Evolutionary conservation across 2,329 filamentous ascomycete genomes (phyloP).

Genomic region (Nothomitra cinnamomea): DNA sequence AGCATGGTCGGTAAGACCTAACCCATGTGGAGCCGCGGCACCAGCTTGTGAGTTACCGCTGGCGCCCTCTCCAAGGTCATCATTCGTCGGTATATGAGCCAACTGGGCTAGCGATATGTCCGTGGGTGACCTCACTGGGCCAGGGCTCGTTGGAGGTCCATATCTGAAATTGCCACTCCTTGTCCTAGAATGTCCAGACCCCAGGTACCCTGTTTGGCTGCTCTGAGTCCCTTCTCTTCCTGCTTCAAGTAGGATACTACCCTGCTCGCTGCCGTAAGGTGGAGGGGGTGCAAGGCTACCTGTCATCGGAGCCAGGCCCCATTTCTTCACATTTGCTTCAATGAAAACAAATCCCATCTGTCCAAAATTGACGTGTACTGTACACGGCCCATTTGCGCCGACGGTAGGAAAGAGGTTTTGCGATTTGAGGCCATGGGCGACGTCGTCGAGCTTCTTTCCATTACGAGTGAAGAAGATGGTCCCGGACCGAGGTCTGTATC

Average conservation of each 20-base stretch:
- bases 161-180: slow-evolving; percentile 54
- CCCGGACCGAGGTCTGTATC: slow-evolving; percentile 84
- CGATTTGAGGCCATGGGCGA: slow-evolving; percentile 77
- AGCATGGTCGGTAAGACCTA: slow-evolving; percentile 21
- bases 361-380: slow-evolving; percentile 91
- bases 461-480: slow-evolving; percentile 97
- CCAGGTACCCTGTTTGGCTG: slow-evolving; percentile 32
- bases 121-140: slow-evolving; percentile 77
- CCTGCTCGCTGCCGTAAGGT: slow-evolving; percentile 92
- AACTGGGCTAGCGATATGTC: slow-evolving; percentile 89
- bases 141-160: slow-evolving; percentile 64
- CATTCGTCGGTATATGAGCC: slow-evolving; percentile 47
- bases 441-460: slow-evolving; percentile 90
- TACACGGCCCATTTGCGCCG: slow-evolving; percentile 86
- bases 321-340: slow-evolving; percentile 99
- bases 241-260: slow-evolving; percentile 83
- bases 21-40: slow-evolving; percentile 17
- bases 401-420: slow-evolving; percentile 97
- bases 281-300: slow-evolving; percentile 88
- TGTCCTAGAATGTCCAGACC: slow-evolving; percentile 51
- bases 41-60: slow-evolving; percentile 27
- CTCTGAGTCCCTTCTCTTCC: slow-evolving; percentile 35
- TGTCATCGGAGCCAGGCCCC: slow-evolving; percentile 90
- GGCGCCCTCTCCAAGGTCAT: slow-evolving; percentile 56
- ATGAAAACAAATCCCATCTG: slow-evolving; percentile 98